Percentiles rank a stretch among this genome's conserved stretches.
These are phyloP conservation scores for Penicillium sp. DNA, from an alignment of 2,329 filamentous ascomycete species.

Conservation along the genomic window DNA sequence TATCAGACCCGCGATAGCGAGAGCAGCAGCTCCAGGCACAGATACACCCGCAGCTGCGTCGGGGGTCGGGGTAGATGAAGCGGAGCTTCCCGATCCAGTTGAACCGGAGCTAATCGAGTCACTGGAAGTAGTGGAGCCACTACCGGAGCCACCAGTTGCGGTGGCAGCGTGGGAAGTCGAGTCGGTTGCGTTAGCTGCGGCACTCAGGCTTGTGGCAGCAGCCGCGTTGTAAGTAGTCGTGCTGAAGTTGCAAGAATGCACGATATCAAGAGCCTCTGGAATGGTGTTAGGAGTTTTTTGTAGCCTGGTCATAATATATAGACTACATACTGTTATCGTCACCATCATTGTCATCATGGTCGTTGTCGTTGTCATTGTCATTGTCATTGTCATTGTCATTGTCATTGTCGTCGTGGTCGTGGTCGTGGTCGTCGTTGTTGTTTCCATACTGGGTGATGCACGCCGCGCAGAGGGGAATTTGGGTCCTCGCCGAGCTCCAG, in stretches of 20 bases:
- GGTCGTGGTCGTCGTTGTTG: conserved; percentile 11
- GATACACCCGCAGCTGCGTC: conserved; percentile 15
- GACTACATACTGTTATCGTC: conserved; percentile 29
- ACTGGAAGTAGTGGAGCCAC: not conserved
- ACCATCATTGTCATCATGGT: conserved; percentile 4
- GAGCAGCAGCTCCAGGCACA: conserved; percentile 14
- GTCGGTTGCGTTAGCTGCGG: conserved; percentile 2
- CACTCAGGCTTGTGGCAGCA: conserved; percentile 19
- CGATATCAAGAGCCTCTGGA: conserved; percentile 31
- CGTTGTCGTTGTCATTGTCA: conserved; percentile 10
- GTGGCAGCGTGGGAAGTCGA: conserved; percentile 3
- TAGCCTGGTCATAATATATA: not conserved
- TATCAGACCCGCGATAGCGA: conserved; percentile 24
- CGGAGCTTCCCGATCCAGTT: conserved; percentile 1
- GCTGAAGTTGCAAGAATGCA: conserved; percentile 27
- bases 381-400: conserved; percentile 13
- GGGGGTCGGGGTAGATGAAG: conserved; percentile 11
- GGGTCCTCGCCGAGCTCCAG: conserved; percentile 24
- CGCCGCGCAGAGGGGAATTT: conserved; percentile 33
- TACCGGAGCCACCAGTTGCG: conserved; percentile 1
- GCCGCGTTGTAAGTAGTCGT: conserved; percentile 29
- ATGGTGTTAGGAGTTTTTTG: conserved; percentile 3
- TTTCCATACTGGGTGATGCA: conserved; percentile 30
- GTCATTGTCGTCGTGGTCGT: conserved; percentile 20
- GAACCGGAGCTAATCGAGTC: not conserved